These are phyloP conservation scores for Udeniomyces megalosporus DNA, from an alignment of 768 basidiomycete species.

Conservation along the genomic window DNA sequence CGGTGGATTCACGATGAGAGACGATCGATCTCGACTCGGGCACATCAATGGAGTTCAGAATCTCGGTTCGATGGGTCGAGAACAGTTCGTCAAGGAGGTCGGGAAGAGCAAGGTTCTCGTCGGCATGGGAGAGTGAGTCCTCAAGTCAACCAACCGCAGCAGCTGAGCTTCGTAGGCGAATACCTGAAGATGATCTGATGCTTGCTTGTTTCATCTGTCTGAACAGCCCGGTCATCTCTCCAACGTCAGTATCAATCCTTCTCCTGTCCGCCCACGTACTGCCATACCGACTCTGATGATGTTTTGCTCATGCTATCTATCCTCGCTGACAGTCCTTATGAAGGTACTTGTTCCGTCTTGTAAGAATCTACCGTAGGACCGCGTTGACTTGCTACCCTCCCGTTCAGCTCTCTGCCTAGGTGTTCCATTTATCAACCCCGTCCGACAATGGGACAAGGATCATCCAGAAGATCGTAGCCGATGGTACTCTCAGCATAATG, in stretches of 20 bases:
- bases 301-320: no score
- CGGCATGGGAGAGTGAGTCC: conserved; percentile 3
- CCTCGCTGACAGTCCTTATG: conserved; percentile 6
- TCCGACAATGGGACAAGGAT: conserved; percentile 19
- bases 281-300: no score
- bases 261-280: no score
- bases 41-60: conserved; percentile 10
- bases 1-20: conserved; percentile 4
- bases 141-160: no score
- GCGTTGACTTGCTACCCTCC: not conserved
- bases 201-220: no score
- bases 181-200: no score
- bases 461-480: conserved; percentile 20
- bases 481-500: conserved; percentile 24
- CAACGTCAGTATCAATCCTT: conserved; percentile 1
- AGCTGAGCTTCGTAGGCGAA: no score
- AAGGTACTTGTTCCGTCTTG: not conserved
- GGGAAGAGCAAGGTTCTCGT: conserved; percentile 12
- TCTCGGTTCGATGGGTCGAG: not conserved
- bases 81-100: conserved; percentile 1
- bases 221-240: conserved; percentile 8
- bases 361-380: not conserved
- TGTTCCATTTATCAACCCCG: conserved; percentile 26
- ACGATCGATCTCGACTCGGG: not conserved
- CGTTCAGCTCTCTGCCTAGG: conserved; percentile 10